Evolutionary conservation across 2,329 filamentous ascomycete species (phyloP).

Genomic region (Arthrobotrys sphaeroides): DNA sequence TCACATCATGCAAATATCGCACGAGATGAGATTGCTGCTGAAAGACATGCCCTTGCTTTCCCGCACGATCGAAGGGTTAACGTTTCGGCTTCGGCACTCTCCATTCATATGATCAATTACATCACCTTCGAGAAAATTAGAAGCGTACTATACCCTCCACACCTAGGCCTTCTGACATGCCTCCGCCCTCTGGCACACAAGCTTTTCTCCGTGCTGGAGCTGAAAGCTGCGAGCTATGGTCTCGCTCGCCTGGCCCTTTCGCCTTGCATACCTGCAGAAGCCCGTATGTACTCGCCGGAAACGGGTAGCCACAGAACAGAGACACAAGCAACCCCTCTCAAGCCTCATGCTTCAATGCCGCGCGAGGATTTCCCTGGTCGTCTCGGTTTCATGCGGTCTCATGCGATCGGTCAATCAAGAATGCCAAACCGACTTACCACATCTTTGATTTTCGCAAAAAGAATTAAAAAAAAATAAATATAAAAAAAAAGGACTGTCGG

Average conservation of each 20-base stretch:
- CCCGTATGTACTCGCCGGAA: slow-evolving; percentile 51
- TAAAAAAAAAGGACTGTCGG: background rate
- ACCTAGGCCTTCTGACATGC: slow-evolving; percentile 11
- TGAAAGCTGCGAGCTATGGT: slow-evolving; percentile 13
- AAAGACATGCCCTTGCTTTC: slow-evolving; percentile 5
- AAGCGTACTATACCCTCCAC: background rate
- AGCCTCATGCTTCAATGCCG: slow-evolving; percentile 34
- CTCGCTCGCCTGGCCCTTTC: background rate
- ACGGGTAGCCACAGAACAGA: slow-evolving; percentile 46
- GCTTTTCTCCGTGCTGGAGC: too few species aligned
- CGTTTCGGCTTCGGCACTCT: slow-evolving; percentile 1
- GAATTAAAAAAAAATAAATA: too few species aligned
- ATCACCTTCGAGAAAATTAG: background rate
- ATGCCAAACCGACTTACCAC: slow-evolving; percentile 46
- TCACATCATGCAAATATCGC: slow-evolving; percentile 13
- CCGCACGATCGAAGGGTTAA: background rate
- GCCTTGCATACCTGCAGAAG: slow-evolving; percentile 20
- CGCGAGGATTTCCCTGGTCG: slow-evolving; percentile 22
- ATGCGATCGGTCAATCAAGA: slow-evolving; percentile 52
- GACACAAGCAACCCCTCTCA: slow-evolving; percentile 9
- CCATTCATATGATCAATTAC: slow-evolving; percentile 16
- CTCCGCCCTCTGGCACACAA: background rate
- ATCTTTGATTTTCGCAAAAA: background rate
- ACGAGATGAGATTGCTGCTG: background rate
- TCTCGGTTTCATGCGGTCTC: slow-evolving; percentile 52